phyloP scores from a whole-genome alignment of 2,329 filamentous ascomycete species.

The Fusarium buxicola region DNA sequence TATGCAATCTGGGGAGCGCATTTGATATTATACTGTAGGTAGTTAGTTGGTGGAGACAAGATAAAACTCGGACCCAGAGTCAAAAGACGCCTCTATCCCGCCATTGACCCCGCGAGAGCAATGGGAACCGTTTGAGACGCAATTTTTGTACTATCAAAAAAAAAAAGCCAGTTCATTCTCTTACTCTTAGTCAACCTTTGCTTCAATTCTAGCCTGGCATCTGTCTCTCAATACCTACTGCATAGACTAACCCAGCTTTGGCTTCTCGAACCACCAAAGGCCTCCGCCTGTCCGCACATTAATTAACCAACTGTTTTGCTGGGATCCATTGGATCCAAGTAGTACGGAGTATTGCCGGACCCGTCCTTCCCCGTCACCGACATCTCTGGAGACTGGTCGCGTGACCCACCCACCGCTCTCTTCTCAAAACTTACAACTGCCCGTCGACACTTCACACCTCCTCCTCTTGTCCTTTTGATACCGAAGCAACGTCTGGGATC shows the following conservation, averaged over 20 bases:
- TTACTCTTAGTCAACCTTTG: not conserved
- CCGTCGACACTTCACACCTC: constrained; percentile 9
- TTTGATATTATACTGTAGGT: too few species aligned
- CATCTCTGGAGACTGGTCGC: constrained; percentile 42
- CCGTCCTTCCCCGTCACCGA: constrained; percentile 37
- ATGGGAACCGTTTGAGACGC: constrained; percentile 29
- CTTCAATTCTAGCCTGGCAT: not conserved
- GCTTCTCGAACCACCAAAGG: constrained; percentile 15
- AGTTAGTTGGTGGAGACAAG: constrained; percentile 6
- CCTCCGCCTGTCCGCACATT: constrained; percentile 30
- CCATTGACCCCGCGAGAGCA: constrained; percentile 29
- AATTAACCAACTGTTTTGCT: constrained; percentile 37
- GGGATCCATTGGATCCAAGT: constrained; percentile 19
- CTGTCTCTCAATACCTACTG: not conserved
- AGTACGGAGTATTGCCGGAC: constrained; percentile 29
- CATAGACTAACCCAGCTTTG: not conserved
- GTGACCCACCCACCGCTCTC: constrained; percentile 44
- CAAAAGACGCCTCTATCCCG: constrained; percentile 20
- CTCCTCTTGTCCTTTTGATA: constrained; percentile 9
- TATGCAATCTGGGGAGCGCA: constrained; percentile 2
- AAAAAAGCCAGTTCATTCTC: not conserved
- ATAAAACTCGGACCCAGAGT: constrained; percentile 6
- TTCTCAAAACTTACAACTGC: constrained; percentile 19
- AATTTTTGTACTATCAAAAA: not conserved
- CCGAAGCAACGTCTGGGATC: constrained; percentile 23